Evolutionary conservation across 2,329 filamentous ascomycete species (phyloP).

Genomic region (Beauveria caledonica): DNA sequence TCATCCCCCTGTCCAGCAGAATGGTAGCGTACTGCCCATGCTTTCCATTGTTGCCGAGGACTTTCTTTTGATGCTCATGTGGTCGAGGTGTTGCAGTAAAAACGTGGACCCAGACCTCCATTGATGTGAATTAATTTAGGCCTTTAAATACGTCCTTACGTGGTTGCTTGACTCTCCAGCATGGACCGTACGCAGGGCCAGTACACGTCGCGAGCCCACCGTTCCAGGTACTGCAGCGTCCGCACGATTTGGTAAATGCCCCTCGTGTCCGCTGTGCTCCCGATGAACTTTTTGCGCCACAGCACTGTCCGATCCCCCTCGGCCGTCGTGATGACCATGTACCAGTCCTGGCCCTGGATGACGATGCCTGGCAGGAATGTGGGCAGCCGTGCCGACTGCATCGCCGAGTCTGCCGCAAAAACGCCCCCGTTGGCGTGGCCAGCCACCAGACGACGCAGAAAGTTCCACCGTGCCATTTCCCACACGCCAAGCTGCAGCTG

Average conservation of each 20-base stretch:
- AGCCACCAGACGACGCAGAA: background rate
- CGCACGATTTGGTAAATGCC: background rate
- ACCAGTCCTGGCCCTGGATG: background rate
- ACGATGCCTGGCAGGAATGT: background rate
- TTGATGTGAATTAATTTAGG: too few relatives aligned
- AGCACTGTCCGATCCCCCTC: background rate
- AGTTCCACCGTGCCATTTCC: background rate
- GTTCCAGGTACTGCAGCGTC: background rate
- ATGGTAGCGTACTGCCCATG: slow-evolving; percentile 13
- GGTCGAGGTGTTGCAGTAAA: too few relatives aligned
- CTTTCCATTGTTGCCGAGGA: slow-evolving; percentile 16
- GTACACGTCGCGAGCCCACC: background rate
- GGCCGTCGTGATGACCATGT: background rate
- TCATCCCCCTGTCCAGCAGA: slow-evolving; percentile 14
- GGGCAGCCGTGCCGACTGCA: background rate
- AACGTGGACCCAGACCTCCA: too few relatives aligned
- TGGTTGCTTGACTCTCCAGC: too few relatives aligned
- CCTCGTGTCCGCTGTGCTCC: background rate
- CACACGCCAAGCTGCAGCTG: background rate
- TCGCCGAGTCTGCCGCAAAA: too few relatives aligned
- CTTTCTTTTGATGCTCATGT: slow-evolving; percentile 18
- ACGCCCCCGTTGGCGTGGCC: background rate
- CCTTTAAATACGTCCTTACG: too few relatives aligned
- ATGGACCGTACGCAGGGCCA: background rate
- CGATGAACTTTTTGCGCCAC: background rate